Evolutionary conservation across 129 eudicot species (phyloP).

Genomic region (Arctium lappa): DNA sequence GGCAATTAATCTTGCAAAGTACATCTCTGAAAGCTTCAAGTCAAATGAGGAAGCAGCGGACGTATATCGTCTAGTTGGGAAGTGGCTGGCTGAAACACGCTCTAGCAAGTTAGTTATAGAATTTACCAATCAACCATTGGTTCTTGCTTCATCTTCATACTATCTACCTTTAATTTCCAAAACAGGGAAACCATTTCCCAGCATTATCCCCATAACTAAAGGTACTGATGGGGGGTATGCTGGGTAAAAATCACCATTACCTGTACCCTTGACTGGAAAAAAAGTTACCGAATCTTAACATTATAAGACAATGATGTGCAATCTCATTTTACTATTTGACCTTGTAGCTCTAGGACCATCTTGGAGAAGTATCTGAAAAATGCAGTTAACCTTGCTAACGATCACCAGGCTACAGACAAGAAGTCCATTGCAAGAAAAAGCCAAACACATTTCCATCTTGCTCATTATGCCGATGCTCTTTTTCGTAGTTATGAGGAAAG

Average conservation of each 20-base stretch:
- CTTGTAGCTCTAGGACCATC: slow-evolving; percentile 88
- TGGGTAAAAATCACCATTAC: not conserved
- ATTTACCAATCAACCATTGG: not conserved
- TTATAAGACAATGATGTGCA: not conserved
- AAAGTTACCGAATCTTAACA: not conserved
- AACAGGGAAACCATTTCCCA: not conserved
- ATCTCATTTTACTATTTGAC: not conserved
- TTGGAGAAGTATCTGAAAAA: slow-evolving; percentile 88
- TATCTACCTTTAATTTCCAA: not conserved
- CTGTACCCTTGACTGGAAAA: not conserved
- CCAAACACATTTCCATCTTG: slow-evolving; percentile 94
- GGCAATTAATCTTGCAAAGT: slow-evolving; percentile 95
- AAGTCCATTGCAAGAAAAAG: slow-evolving; percentile 55
- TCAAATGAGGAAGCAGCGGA: slow-evolving; percentile 59
- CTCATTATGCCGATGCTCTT: slow-evolving; percentile 95
- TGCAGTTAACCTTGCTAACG: slow-evolving; percentile 77
- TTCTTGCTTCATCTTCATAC: not conserved
- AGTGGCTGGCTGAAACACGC: slow-evolving; percentile 97
- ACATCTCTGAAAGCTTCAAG: slow-evolving; percentile 59
- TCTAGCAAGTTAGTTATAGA: slow-evolving; percentile 85
- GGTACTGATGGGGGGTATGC: not conserved
- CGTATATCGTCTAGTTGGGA: slow-evolving; percentile 93
- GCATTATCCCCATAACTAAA: not conserved
- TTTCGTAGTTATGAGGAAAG: slow-evolving; percentile 90
- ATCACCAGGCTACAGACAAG: slow-evolving; percentile 40